phyloP scores from a whole-genome alignment of 176 grass and related monocot genomes.

The Oryza glaberrima region DNA sequence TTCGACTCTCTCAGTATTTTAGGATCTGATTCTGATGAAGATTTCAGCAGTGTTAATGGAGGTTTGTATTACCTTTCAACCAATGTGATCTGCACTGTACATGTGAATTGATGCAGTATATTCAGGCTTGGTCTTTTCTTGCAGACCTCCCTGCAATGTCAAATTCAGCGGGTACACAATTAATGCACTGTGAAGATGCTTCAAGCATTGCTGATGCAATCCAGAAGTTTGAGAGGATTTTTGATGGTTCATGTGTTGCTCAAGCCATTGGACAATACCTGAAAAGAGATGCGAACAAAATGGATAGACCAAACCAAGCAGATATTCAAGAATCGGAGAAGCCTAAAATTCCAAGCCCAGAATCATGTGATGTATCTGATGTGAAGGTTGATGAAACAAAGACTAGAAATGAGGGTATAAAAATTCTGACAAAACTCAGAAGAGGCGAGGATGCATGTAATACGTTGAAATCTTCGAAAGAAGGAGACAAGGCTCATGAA shows the following conservation, averaged over 20 bases:
- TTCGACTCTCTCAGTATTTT: constrained; percentile 89
- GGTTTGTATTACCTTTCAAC: constrained; percentile 51
- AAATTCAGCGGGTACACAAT: constrained; percentile 51
- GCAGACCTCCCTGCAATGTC: constrained; percentile 63
- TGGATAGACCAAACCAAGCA: constrained; percentile 39
- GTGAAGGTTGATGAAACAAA: constrained; percentile 52
- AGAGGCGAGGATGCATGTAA: constrained; percentile 57
- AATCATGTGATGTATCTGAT: constrained; percentile 37
- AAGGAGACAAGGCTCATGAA: constrained; percentile 66
- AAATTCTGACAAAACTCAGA: constrained; percentile 56
- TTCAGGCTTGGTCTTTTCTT: constrained; percentile 41
- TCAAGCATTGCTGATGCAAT: constrained; percentile 59
- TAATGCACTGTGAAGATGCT: constrained; percentile 68
- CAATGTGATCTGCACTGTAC: constrained; percentile 5
- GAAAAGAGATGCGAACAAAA: constrained; percentile 56
- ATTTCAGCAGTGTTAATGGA: constrained; percentile 91
- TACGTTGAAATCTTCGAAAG: constrained; percentile 48
- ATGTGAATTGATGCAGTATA: not conserved
- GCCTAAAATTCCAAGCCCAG: constrained; percentile 39
- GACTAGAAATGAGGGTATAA: constrained; percentile 44
- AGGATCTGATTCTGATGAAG: constrained; percentile 93
- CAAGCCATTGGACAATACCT: constrained; percentile 65
- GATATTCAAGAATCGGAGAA: constrained; percentile 45
- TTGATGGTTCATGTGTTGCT: constrained; percentile 46
- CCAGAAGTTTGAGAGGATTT: constrained; percentile 66